These are phyloP conservation scores for Hordeum marinum DNA, from an alignment of 176 grass and related monocot genomes.

Conservation along the genomic window DNA sequence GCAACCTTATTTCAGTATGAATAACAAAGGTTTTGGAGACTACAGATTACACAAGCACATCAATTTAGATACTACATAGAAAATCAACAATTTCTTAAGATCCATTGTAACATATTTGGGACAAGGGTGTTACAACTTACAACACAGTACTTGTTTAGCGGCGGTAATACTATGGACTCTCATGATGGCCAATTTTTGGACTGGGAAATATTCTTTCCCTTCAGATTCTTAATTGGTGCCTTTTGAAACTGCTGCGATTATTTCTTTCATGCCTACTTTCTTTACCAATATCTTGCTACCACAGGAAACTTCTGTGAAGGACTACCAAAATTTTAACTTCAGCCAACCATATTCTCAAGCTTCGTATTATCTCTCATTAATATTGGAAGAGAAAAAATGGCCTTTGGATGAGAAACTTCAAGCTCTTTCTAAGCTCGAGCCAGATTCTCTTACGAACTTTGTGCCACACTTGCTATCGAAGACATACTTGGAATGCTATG, in stretches of 20 bases:
- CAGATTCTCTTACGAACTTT: constrained; percentile 56
- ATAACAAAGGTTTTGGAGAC: not conserved
- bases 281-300: constrained; percentile 18
- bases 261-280: constrained; percentile 1
- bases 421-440: constrained; percentile 66
- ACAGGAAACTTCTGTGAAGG: constrained; percentile 80
- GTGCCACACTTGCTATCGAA: constrained; percentile 53
- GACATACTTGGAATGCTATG: constrained; percentile 79
- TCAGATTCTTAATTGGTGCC: not conserved
- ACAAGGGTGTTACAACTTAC: not conserved
- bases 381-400: constrained; percentile 68
- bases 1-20: not conserved
- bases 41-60: not conserved
- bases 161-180: not conserved
- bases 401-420: constrained; percentile 66
- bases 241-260: constrained; percentile 8
- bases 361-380: constrained; percentile 59
- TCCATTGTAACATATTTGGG: not conserved
- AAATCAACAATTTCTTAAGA: not conserved
- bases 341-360: constrained; percentile 63
- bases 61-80: not conserved
- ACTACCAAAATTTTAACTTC: constrained; percentile 87
- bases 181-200: not conserved
- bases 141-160: not conserved
- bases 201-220: constrained; percentile 1